Evolutionary conservation across 352 stramenopile species (phyloP), one percentile per base, ranked within the genome.

Genomic region (Phytophthora tubulina): DNA sequence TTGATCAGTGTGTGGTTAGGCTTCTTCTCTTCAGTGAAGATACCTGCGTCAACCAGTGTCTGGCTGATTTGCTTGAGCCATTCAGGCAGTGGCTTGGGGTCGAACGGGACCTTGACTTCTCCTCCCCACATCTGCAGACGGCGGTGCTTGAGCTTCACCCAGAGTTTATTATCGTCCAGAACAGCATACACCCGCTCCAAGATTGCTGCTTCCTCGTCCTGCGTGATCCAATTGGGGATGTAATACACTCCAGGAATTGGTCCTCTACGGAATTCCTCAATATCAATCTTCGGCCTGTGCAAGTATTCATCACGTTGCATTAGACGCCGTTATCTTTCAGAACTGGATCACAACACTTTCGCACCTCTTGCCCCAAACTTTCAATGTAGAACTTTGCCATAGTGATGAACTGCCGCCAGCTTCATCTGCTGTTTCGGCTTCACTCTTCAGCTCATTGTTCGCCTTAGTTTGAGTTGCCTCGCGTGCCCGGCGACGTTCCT

Each of bases 1-100:
- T 94, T 94, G 63, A 94, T 94, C 7, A 94, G 75, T 51, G 70
- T 73, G 56, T 94, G 86, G 54, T 92, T 94, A 33, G 86, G 86
- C 15, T 61, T 75, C 21, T 74, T 72, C 17, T 75, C 76, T n/a
- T 79, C 44, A 10, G n/a, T 50, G 58, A 92, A 94, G 13, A 94
- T 58, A 9, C 72, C 73, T 10, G 72, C 71, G 53, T 86, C 81
- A 14, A 92, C 77, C 8, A 92, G 75, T 27, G 70, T 57, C 36
- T 85, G 59, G 9, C 70, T 77, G 35, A 94, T 85, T 63, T 89
- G 79, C 53, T 65, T 55, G 9, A 93, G 57, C 86, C 86, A 93
- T 38, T 52, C 51, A 31, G 86, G 84, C 46, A 92, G 67, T 8
- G 73, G 68, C 48, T 81, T 66, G 7, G 80, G 69, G 0, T 56